Evolutionary conservation across 1,284 basidiomycete species (phyloP).

Genomic region (Apiotrichum mycotoxinovorans): DNA sequence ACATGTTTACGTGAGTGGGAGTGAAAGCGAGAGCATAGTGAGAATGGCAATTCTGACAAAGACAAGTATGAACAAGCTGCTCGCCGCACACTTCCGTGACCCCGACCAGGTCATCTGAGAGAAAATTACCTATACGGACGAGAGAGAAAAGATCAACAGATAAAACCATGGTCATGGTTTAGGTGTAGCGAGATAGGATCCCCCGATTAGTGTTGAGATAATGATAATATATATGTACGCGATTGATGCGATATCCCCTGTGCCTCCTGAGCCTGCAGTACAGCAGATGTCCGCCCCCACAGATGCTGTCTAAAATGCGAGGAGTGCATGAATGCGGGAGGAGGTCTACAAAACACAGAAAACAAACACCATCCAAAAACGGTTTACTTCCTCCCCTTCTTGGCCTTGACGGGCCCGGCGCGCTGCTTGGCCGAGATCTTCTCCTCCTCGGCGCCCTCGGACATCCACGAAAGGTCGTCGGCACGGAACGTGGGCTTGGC

Average conservation of each 20-base stretch:
- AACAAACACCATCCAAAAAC: neutral
- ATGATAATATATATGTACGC: neutral
- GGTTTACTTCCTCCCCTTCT: constrained; percentile 30
- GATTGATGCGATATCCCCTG: neutral
- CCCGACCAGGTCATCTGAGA: constrained; percentile 39
- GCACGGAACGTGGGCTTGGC: constrained; percentile 20
- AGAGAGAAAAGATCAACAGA: no score
- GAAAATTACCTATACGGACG: no score
- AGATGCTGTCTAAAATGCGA: neutral
- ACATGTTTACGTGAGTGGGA: constrained; percentile 50
- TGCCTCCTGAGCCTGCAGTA: no score
- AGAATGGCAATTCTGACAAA: neutral
- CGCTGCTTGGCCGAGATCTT: constrained; percentile 36
- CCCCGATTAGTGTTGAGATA: neutral
- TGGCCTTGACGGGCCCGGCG: constrained; percentile 22
- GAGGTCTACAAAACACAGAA: neutral
- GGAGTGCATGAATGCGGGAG: constrained; percentile 4
- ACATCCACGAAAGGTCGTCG: constrained; percentile 49
- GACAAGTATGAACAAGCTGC: constrained; percentile 48
- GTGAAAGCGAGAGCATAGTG: neutral
- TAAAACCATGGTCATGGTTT: no score
- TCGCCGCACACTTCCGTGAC: constrained; percentile 39
- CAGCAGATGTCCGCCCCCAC: neutral
- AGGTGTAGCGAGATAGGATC: no score
- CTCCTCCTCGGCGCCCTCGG: constrained; percentile 47